phyloP scores from a whole-genome alignment of 768 basidiomycete genomes.

The Boletus eberwhitei region DNA sequence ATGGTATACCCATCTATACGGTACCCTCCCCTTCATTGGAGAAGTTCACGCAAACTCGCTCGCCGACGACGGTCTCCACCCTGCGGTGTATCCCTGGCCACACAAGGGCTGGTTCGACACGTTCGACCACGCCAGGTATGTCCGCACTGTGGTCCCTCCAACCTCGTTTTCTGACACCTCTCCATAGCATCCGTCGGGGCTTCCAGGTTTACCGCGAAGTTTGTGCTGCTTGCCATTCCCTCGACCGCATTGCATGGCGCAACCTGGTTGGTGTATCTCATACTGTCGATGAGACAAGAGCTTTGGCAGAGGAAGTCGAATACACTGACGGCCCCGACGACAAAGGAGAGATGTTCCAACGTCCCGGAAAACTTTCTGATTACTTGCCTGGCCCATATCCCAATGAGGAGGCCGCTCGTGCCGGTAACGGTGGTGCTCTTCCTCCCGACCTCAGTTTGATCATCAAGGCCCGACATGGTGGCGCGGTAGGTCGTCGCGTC shows the following conservation, averaged over 20 bases:
- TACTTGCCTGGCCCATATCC: conserved; percentile 95
- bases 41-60: conserved; percentile 91
- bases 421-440: conserved; percentile 89
- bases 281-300: conserved; percentile 83
- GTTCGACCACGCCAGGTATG: conserved; percentile 95
- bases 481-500: conserved; percentile 60
- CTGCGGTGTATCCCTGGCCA: conserved; percentile 83
- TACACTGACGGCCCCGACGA: conserved; percentile 95
- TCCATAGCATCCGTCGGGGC: conserved; percentile 82
- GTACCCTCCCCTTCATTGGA: conserved; percentile 81
- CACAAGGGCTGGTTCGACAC: conserved; percentile 86
- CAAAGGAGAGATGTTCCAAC: conserved; percentile 96
- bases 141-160: conserved; percentile 18
- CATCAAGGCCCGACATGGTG: conserved; percentile 96
- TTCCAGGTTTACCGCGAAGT: conserved; percentile 99
- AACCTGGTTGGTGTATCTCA: conserved; percentile 98
- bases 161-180: conserved; percentile 7
- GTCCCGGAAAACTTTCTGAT: conserved; percentile 97
- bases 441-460: conserved; percentile 98
- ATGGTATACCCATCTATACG: conserved; percentile 96
- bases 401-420: conserved; percentile 96
- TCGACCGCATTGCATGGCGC: conserved; percentile 99
- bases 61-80: conserved; percentile 93
- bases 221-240: conserved; percentile 97
- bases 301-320: conserved; percentile 95